Evolutionary conservation across 345 rosid genomes (phyloP), one percentile per base, ranked within the genome.

Genomic region (Citrus mangshanensis): DNA sequence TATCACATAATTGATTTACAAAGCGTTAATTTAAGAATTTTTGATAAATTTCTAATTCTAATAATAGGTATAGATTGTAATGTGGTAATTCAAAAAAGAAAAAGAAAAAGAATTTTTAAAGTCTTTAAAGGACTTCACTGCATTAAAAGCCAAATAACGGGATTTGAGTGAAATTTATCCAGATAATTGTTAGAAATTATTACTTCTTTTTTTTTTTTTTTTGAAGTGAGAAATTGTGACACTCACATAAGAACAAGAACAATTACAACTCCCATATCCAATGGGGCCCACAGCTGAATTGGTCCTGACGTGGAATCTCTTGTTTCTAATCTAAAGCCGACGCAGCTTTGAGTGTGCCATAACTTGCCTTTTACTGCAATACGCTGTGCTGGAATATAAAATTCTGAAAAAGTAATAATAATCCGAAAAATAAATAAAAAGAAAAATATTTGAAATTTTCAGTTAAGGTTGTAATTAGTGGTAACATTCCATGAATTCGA

Each of bases 281-380:
- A 4, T 56, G 81, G 84, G 70, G 40, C 81, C 81, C 75, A 5
- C 67, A 14, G 13, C 21, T 69, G 42, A 73, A 27, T 78, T 25
- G 79, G 76, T 12, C 55, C 76, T 62, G 76, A 73, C 78, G 78
- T 73, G 84, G 75, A 67, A 10, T 16, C 62, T n/a, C 25, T 5
- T 34, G 63, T 58, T 18, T 22, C 24, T 4, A 25, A 60, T 71
- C 77, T 28, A 32, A 46, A 46, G 3, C 51, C 51, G 1, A 46
- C 51, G 18, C 18, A 12, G 51, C 51, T 13, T 12, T 46, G 51
- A 46, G 16, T 13, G 14, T 13, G 51, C 51, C 13, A 3, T 46
- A 42, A 10, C 65, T 24, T 24, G 56, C 51, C 27, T 72, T 71
- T 19, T 35, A n/a, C 65, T 12, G 49, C 32, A 24, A 40, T 12